phyloP scores from a whole-genome alignment of 2,329 filamentous ascomycete genomes.

The Dactylellina drechsleri region DNA sequence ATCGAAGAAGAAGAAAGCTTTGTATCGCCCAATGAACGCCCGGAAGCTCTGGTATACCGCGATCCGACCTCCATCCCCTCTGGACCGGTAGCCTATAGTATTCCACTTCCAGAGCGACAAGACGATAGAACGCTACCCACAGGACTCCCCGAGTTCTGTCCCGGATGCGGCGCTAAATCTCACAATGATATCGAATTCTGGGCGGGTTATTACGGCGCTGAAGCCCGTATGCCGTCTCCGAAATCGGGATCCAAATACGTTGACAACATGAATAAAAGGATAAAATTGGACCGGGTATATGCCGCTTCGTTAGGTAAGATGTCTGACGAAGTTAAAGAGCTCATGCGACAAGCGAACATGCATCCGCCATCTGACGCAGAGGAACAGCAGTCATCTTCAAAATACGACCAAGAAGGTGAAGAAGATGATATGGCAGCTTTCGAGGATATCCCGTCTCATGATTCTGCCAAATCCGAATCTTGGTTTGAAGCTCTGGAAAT shows the following conservation, averaged over 20 bases:
- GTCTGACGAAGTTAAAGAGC: conserved; percentile 42
- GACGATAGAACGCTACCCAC: conserved; percentile 6
- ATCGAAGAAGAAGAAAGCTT: conserved; percentile 16
- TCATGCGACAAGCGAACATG: conserved; percentile 38
- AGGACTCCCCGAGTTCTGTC: conserved; percentile 69
- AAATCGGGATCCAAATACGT: conserved; percentile 62
- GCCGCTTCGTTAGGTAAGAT: conserved; percentile 18
- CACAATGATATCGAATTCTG: conserved; percentile 67
- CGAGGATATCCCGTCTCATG: conserved; percentile 3
- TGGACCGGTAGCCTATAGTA: conserved; percentile 7
- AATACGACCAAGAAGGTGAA: conserved; percentile 4
- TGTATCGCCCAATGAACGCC: neutral
- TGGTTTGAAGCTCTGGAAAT: conserved; percentile 20
- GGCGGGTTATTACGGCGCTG: conserved; percentile 67
- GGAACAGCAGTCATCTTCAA: neutral
- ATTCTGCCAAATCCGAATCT: conserved; percentile 15
- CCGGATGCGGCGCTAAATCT: conserved; percentile 73
- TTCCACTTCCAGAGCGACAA: conserved; percentile 22
- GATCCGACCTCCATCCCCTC: conserved; percentile 32
- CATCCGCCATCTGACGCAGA: conserved; percentile 20
- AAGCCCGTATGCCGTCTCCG: conserved; percentile 59
- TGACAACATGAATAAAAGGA: conserved; percentile 43
- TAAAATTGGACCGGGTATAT: conserved; percentile 53
- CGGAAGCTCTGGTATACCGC: conserved; percentile 33
- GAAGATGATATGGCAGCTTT: conserved; percentile 4